Percentiles rank a stretch among this genome's conserved stretches.
Evolutionary conservation across 1,139 yeast genomes (phyloP).

Genomic region (Magnusiomyces fungicola): DNA sequence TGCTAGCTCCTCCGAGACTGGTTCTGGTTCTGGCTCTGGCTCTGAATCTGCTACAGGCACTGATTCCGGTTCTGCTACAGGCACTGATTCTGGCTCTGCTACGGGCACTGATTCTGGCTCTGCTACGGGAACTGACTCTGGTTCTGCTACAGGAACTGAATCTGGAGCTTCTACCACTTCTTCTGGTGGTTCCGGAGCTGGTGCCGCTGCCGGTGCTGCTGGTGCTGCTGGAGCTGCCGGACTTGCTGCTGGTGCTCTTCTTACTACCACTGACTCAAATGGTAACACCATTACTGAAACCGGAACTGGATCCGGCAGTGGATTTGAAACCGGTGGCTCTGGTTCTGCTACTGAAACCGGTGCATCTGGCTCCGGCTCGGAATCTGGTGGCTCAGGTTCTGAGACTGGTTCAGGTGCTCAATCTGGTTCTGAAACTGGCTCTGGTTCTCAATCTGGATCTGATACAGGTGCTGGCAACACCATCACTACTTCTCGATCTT

Average conservation of each 20-base stretch:
- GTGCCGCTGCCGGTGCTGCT: constrained; percentile 11
- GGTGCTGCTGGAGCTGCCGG: constrained; percentile 7
- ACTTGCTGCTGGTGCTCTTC: constrained; percentile 4
- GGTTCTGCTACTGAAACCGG: constrained; percentile 7
- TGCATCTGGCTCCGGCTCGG: constrained; percentile 2
- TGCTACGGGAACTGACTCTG: not conserved
- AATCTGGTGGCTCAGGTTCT: not conserved
- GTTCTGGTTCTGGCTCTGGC: constrained; percentile 1
- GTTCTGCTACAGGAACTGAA: not conserved
- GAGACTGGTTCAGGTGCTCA: constrained; percentile 5
- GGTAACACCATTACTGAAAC: constrained; percentile 6
- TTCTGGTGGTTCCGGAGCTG: not conserved
- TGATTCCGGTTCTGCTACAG: not conserved
- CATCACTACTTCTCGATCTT: not conserved
- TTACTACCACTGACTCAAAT: constrained; percentile 4
- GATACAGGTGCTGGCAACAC: constrained; percentile 5
- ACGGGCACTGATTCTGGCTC: not conserved
- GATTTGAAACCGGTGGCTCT: not conserved
- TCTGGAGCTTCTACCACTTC: not conserved
- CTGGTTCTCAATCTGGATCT: constrained; percentile 5
- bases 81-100: not conserved
- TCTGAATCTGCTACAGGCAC: constrained; percentile 5
- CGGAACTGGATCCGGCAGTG: not conserved
- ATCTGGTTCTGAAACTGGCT: too few relatives aligned
- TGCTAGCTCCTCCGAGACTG: constrained; percentile 3